These are phyloP conservation scores for Epichloe amarillans DNA, from an alignment of 2,329 filamentous ascomycete species.

Conservation along the genomic window DNA sequence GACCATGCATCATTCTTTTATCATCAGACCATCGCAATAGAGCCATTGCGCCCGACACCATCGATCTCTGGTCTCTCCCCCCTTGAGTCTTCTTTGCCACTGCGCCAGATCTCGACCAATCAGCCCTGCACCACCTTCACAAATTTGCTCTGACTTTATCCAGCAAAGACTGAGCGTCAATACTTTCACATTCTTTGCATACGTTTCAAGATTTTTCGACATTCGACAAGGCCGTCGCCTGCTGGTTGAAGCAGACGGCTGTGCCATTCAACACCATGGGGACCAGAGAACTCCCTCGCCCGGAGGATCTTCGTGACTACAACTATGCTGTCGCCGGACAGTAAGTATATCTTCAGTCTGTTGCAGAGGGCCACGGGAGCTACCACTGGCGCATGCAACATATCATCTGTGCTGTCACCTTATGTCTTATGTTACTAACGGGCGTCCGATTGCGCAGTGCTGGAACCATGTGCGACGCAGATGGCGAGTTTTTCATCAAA, in stretches of 20 bases:
- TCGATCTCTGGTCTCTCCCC: neutral
- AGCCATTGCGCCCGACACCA: neutral
- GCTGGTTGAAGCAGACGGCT: neutral
- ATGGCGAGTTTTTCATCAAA: slow-evolving; percentile 84
- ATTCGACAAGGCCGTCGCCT: neutral
- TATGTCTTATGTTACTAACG: neutral
- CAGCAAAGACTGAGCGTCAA: neutral
- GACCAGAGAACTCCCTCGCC: slow-evolving; percentile 35
- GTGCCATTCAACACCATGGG: slow-evolving; percentile 11
- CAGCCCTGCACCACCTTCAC: neutral
- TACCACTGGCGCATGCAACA: neutral
- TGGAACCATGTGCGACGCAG: slow-evolving; percentile 72
- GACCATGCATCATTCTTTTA: neutral
- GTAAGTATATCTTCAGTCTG: slow-evolving; percentile 38
- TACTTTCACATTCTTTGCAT: neutral
- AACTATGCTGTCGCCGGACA: slow-evolving; percentile 72
- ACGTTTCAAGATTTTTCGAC: neutral
- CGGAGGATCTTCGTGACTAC: slow-evolving; percentile 52
- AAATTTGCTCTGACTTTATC: neutral
- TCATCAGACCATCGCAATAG: too few species aligned
- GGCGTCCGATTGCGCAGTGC: slow-evolving; percentile 42
- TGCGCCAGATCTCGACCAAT: neutral
- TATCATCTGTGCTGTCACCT: neutral
- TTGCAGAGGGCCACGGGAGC: neutral
- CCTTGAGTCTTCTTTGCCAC: neutral